Base-by-base conservation (phyloP, 371 early-diverging fungal species). In the Phascolomyces articulosus region DNA sequence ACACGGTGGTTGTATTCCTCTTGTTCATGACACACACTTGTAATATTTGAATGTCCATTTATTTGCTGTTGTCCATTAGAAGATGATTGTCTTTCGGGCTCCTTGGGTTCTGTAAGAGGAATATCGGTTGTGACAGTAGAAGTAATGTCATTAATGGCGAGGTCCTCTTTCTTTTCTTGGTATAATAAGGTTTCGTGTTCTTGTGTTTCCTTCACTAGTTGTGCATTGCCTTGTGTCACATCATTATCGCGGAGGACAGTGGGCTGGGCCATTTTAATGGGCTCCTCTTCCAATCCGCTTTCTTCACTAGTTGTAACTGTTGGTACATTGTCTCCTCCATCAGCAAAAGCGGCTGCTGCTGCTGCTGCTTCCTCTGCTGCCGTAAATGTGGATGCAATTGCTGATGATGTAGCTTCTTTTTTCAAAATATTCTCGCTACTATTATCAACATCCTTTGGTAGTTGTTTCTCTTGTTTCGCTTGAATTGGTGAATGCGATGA, bases 111-210 rank as follows among this genome's bases (percentile, higher is more conserved):
- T 41, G 41, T n/a, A 41, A 15, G 41, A 41, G 41, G 15, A 3
- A 7, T 34, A 16, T 59, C 15, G 47, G 60, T 59, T 34, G 58
- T 13, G 6, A 13, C 38, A 9, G 55, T 26, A 29, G 55, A 6
- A 7, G 55, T 15, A n/a, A n/a, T 24, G 55, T 55, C 40, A 15
- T 29, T 29, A 11, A 20, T 21, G 38, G 18, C 55, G 55, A 18
- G 23, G 55, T 57, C 58, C 20, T 56, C 57, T 6, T 57, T n/a
- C n/a, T n/a, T n/a, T n/a, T 31, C 31, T 31, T 31, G 31, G 31
- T 31, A 31, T 9, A n/a, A 13, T 38, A 41, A 41, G 41, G 18
- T 11, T 41, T 41, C 41, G 18, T 41, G 41, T 41, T 41, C 41
- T 41, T 41, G 41, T 41, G 41, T 9, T n/a, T 11, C 41, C 16